Evolutionary conservation across 805 yeast genomes (phyloP).

Genomic region (Candida adriatica): DNA sequence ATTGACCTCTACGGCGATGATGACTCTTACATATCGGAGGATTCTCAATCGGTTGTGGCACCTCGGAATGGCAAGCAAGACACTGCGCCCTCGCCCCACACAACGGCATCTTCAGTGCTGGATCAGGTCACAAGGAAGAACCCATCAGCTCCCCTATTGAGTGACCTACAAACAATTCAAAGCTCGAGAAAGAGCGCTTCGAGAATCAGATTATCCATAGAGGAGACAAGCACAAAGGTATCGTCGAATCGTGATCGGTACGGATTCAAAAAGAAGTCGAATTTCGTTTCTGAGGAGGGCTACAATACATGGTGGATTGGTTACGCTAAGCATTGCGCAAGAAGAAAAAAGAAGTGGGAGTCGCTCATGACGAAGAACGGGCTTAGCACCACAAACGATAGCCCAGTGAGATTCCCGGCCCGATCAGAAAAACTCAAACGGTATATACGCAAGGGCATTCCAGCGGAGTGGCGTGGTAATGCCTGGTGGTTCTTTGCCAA

Average conservation of each 20-base stretch:
- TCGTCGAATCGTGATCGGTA: slow-evolving; percentile 52
- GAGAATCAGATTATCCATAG: slow-evolving; percentile 10
- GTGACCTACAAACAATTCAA: slow-evolving; percentile 5
- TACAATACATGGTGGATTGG: slow-evolving; percentile 73
- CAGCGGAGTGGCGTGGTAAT: slow-evolving; percentile 94
- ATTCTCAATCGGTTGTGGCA: neutral
- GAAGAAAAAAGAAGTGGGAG: slow-evolving; percentile 76
- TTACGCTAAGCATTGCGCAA: slow-evolving; percentile 55
- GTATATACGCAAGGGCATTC: slow-evolving; percentile 84
- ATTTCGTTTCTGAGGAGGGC: slow-evolving; percentile 42
- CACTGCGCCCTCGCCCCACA: neutral
- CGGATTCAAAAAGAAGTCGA: slow-evolving; percentile 73
- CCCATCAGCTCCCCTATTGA: neutral
- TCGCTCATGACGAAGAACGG: slow-evolving; percentile 62
- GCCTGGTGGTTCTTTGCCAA: slow-evolving; percentile 96
- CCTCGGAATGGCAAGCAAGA: neutral
- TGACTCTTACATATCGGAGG: slow-evolving; percentile 5
- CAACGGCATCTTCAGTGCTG: neutral
- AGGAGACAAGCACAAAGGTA: slow-evolving; percentile 7
- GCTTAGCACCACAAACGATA: slow-evolving; percentile 37
- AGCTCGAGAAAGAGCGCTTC: slow-evolving; percentile 13
- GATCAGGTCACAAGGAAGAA: neutral
- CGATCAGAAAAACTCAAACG: slow-evolving; percentile 72
- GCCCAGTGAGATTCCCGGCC: slow-evolving; percentile 68
- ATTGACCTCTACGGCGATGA: slow-evolving; percentile 31